Evolutionary conservation across 2,329 filamentous ascomycete species (phyloP), one percentile per base, ranked within the genome.

Genomic region (Pestalotiopsis sp.): DNA sequence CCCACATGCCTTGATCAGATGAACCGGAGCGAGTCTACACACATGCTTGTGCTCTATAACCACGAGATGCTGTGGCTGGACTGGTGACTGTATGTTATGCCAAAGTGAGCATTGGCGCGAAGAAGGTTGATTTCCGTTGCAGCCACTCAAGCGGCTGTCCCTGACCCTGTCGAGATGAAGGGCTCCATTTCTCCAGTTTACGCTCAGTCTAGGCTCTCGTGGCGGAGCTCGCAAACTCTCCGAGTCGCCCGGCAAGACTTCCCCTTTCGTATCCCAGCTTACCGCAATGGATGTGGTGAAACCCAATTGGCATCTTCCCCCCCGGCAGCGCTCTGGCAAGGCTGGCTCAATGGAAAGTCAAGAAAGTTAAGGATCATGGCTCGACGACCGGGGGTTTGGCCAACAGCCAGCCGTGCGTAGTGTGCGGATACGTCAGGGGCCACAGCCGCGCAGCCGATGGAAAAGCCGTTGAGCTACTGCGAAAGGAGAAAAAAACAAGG

Each of bases 141-240:
- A 23, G 45, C 45, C 45, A n/a, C 17, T 20, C 45, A 52, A 52
- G 45, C 6, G 6, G 45, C 7, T 45, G 45, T 52, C 45, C 45
- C 59, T 20, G 25, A 39, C 59, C 27, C 59, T 38, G 27, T 27
- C 59, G 31, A 62, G 31, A 67, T 67, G 65, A 67, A 52, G 17
- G 17, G 56, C 9, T 56, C 65, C 56, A 61, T 45, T 67, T 67
- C 65, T 56, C 65, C 65, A 67, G 65, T 67, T 60, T 60, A 67
- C 58, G 65, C 65, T 36, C 49, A n/a, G 52, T 49, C 27, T 57
- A 39, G 64, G 31, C 14, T 61, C 20, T 59, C 14, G 52, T 67
- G 56, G 52, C 52, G 52, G 41, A 36, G 36, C 20, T 59, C 36
- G 39, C 41, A 59, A 59, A 49, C 52, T 27, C 56, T 49, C 65